Base-by-base conservation (phyloP, 169 alveolate genomes). In the Cryptosporidium canis region DNA sequence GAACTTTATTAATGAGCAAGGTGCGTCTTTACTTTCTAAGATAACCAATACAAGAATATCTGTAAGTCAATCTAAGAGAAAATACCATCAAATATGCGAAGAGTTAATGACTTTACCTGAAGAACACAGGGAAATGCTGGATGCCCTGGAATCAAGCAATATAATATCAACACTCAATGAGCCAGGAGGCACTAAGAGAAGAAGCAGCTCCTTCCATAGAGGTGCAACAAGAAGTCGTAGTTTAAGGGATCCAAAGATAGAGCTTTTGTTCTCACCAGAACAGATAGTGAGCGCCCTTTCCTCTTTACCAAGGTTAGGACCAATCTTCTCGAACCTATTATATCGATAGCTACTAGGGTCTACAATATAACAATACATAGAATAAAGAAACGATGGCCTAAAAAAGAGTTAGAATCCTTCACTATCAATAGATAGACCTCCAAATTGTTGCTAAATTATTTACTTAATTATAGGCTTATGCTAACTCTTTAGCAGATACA, bases 401-500 rank as follows among this genome's bases (percentile, higher is more conserved):
- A 63, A 0, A 35, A 63, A 51, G 63, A 51, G 63, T 51, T 51
- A 51, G 33, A 51, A 51, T 33, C 63, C n/a, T n/a, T 51, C 35
- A 33, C 24, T 14, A 21, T 21, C 63, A 51, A 3, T 7, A 16
- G 16, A 9, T 27, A n/a, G 24, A 51, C 8, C 2, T 24, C 35
- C 16, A 61, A 61, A 2, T 31, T 6, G 11, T 29, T 29, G 14
- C 31, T 61, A n/a, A n/a, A n/a, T 12, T 61, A 4, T 44, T 56
- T 33, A 61, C n/a, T 61, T 33, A 61, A 61, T 9, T n/a, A 35
- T 21, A 39, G n/a, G 51, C 0, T 83, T 63, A 94, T 39, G 83
- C 77, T 53, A 94, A 61, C 53, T 94, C 96, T 85, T 94, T 94
- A 66, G 94, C 93, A 43, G 95, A 93, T 51, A 96, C 91, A 67